Conservation (phyloP, 192 early-diverging fungal genomes). For the Obelidium mucronatum region DNA sequence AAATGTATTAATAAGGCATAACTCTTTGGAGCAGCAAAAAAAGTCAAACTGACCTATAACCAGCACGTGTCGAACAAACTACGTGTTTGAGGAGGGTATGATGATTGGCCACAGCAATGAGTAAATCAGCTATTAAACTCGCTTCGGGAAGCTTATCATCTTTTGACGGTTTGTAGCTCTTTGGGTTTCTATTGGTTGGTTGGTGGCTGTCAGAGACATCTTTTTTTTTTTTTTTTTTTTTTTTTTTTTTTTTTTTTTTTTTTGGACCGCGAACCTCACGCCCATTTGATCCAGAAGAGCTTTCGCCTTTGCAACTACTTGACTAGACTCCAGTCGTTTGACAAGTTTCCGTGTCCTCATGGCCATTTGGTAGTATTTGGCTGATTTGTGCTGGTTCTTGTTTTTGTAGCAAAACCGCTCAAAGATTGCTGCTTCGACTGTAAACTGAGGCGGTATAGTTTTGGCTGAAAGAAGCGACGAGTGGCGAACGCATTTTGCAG, state of each 20-base stretch:
- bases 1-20: too few species aligned
- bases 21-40: too few species aligned
- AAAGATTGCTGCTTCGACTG: neutral
- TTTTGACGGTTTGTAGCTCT: neutral
- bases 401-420: neutral
- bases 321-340: neutral
- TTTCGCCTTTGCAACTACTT: neutral
- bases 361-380: constrained; percentile 6
- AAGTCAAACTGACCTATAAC: neutral
- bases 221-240: too few species aligned
- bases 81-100: neutral
- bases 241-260: neutral
- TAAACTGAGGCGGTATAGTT: neutral
- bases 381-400: neutral
- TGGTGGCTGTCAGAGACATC: too few species aligned
- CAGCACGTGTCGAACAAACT: constrained; percentile 1
- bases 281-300: neutral
- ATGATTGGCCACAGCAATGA: neutral
- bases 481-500: neutral
- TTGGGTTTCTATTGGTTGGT: neutral
- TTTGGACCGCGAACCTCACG: neutral
- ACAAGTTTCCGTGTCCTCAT: neutral
- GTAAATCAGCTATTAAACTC: neutral
- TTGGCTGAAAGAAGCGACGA: neutral
- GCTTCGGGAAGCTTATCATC: neutral